Evolutionary conservation across 148 eudicot species (phyloP).

Genomic region (Amaranthus palmeri): DNA sequence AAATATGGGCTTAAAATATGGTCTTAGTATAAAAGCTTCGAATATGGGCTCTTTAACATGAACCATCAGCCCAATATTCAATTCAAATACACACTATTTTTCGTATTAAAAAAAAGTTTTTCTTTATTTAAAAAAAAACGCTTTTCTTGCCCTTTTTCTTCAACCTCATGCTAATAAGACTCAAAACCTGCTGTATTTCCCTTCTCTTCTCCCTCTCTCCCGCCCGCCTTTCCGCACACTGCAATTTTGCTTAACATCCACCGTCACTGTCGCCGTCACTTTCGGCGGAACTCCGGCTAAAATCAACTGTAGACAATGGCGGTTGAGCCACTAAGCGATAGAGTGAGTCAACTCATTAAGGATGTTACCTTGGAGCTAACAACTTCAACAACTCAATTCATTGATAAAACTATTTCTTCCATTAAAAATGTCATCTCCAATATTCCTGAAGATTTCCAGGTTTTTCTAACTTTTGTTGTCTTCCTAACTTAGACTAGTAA

Average conservation of each 20-base stretch:
- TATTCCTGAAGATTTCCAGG: constrained; percentile 59
- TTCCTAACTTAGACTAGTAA: no score
- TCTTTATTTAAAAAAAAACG: no score
- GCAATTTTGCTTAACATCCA: background rate
- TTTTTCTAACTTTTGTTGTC: background rate
- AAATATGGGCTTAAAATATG: no score
- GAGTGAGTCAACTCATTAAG: constrained; percentile 58
- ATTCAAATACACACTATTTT: no score
- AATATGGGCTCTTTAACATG: background rate
- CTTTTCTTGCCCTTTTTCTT: background rate
- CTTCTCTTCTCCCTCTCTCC: background rate
- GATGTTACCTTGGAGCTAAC: constrained; percentile 67
- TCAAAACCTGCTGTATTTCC: constrained; percentile 9
- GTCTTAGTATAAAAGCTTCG: no score
- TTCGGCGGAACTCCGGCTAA: background rate
- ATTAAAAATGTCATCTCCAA: constrained; percentile 42
- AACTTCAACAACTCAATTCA: constrained; percentile 36
- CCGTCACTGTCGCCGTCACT: background rate
- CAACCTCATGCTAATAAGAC: background rate
- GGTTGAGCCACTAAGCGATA: constrained; percentile 44
- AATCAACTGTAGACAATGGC: constrained; percentile 14
- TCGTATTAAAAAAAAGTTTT: background rate
- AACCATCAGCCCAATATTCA: no score
- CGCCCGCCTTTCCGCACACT: background rate
- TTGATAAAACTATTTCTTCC: constrained; percentile 46